Conservation (phyloP, 1,284 basidiomycete genomes). For the Ceratobasidium sp. region DNA sequence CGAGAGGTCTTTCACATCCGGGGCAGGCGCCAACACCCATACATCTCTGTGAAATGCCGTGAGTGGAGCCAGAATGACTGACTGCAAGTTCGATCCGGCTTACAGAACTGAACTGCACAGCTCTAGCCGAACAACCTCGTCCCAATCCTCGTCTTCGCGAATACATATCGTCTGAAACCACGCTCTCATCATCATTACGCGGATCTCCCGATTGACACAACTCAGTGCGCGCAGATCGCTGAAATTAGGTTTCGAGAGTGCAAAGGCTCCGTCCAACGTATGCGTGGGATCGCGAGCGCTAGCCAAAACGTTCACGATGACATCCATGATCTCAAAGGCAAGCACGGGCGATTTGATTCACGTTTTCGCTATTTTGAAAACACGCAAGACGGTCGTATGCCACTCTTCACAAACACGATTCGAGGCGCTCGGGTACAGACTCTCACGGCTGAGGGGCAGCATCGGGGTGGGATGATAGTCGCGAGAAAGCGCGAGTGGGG, state of each 20-base stretch:
- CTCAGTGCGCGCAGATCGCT: neutral
- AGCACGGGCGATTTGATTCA: neutral
- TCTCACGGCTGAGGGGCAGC: neutral
- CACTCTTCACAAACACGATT: too few species aligned
- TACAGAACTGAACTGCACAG: neutral
- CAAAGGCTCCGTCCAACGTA: neutral
- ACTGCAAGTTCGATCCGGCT: neutral
- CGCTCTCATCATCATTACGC: neutral
- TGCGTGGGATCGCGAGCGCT: neutral
- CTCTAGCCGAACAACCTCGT: neutral
- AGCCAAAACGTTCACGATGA: neutral
- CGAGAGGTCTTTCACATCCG: neutral
- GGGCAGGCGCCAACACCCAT: neutral
- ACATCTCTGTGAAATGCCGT: neutral
- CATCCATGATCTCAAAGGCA: neutral
- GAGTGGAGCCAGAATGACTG: neutral
- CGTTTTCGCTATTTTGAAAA: neutral
- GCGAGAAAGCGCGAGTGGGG: neutral
- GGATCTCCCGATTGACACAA: neutral
- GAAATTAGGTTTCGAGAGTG: neutral
- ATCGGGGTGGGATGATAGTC: conserved; percentile 22
- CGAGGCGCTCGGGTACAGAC: conserved; percentile 1
- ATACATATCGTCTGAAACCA: neutral
- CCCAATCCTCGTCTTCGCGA: neutral
- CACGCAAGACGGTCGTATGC: too few species aligned